phyloP scores from a whole-genome alignment of 2,329 filamentous ascomycete genomes.

The Penicillium aurantiogriseum region DNA sequence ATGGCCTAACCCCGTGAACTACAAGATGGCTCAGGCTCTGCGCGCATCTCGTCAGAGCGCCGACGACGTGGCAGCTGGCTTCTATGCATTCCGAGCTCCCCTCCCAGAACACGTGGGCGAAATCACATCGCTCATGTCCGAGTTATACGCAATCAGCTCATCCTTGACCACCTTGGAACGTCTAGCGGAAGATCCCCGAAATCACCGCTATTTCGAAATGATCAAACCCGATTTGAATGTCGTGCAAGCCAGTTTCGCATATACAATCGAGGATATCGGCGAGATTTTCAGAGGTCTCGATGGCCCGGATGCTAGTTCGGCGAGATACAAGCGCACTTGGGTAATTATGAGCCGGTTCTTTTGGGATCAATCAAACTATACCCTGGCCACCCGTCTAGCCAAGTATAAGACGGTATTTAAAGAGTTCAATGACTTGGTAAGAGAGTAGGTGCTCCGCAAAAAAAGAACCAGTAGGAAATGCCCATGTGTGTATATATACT shows the following conservation, averaged over 20 bases:
- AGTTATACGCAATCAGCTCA: constrained; percentile 55
- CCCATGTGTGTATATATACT: constrained; percentile 12
- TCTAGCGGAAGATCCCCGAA: constrained; percentile 41
- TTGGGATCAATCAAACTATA: constrained; percentile 46
- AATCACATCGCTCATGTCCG: constrained; percentile 54
- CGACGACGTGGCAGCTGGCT: constrained; percentile 53
- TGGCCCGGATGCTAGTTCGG: constrained; percentile 24
- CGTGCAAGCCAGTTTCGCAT: constrained; percentile 49
- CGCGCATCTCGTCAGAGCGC: constrained; percentile 48
- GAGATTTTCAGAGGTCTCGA: constrained; percentile 46
- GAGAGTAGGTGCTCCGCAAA: constrained; percentile 41
- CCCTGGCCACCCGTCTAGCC: constrained; percentile 49
- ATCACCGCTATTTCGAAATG: constrained; percentile 38
- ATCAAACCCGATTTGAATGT: constrained; percentile 51
- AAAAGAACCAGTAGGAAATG: not conserved
- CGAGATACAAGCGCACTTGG: constrained; percentile 52
- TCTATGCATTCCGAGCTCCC: constrained; percentile 51
- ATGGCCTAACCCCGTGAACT: constrained; percentile 22
- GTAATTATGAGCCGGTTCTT: constrained; percentile 49
- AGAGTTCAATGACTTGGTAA: constrained; percentile 45
- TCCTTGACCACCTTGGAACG: constrained; percentile 50
- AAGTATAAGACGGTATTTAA: constrained; percentile 53
- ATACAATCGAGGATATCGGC: constrained; percentile 53
- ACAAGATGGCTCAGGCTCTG: constrained; percentile 44
- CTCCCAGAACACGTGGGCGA: constrained; percentile 53